phyloP scores from a whole-genome alignment of 805 yeast genomes.

The Yarrowia deformans region DNA sequence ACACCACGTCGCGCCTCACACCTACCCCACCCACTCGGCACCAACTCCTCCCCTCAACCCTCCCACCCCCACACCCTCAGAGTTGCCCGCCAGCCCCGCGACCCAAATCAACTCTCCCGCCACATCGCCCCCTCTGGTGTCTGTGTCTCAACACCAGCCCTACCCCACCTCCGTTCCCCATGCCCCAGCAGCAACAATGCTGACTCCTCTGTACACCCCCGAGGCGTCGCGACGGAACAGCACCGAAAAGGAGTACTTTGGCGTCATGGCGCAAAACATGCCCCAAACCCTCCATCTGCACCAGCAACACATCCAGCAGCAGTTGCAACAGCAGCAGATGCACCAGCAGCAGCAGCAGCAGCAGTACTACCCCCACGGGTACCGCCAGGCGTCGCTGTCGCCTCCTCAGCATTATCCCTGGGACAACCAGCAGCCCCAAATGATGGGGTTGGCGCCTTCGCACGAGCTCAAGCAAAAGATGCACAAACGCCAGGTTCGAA shows the following conservation, averaged over 20 bases:
- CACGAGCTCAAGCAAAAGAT: slow-evolving; percentile 29
- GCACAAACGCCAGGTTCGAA: slow-evolving; percentile 49
- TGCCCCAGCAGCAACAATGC: not conserved
- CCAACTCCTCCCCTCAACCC: slow-evolving; percentile 3
- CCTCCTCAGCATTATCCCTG: slow-evolving; percentile 23
- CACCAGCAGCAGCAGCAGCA: slow-evolving; percentile 28
- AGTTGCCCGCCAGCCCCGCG: not conserved
- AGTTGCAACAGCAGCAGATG: slow-evolving; percentile 23
- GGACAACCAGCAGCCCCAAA: slow-evolving; percentile 8
- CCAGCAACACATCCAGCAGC: slow-evolving; percentile 21
- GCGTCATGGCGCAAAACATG: not conserved
- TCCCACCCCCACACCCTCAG: slow-evolving; percentile 12
- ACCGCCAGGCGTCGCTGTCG: not conserved
- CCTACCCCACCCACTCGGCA: not conserved
- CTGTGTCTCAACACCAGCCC: too few relatives aligned
- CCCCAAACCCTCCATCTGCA: not conserved
- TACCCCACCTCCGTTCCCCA: slow-evolving; percentile 2
- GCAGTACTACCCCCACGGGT: slow-evolving; percentile 1
- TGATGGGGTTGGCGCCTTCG: not conserved
- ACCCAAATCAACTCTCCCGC: not conserved
- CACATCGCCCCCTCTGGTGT: slow-evolving; percentile 6
- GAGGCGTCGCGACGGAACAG: slow-evolving; percentile 29
- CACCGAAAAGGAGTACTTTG: slow-evolving; percentile 31
- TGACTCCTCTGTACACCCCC: slow-evolving; percentile 34
- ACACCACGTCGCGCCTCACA: too few relatives aligned